Conservation (phyloP, 495 filamentous ascomycete species). For the Aspergillus ostianus region DNA sequence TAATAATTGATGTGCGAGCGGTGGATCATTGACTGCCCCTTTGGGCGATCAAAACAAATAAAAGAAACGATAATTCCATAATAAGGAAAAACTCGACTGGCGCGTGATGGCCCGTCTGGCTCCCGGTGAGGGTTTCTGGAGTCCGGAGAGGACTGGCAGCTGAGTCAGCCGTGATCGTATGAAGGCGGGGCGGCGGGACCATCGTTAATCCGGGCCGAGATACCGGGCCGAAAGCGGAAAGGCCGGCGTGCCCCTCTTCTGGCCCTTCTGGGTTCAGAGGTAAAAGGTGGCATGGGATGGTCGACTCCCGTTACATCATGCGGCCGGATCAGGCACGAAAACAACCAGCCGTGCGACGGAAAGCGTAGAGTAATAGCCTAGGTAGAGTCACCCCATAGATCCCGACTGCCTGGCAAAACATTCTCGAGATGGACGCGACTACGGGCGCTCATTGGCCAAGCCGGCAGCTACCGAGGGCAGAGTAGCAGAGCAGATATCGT, state of each 20-base stretch:
- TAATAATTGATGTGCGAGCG: neutral
- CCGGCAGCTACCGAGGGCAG: conserved; percentile 37
- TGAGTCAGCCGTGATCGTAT: neutral
- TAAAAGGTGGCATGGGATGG: neutral
- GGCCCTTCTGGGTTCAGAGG: too few relatives aligned
- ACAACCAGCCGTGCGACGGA: neutral
- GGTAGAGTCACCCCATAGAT: conserved; percentile 17
- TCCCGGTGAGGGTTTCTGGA: conserved; percentile 22
- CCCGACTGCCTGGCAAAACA: conserved; percentile 31
- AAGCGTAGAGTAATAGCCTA: conserved; percentile 18
- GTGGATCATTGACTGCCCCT: neutral
- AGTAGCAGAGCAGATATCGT: conserved; percentile 36
- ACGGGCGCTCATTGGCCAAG: conserved; percentile 33
- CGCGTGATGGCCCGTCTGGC: conserved; percentile 20
- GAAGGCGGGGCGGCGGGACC: conserved; percentile 13
- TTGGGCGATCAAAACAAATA: neutral
- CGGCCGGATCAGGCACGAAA: neutral
- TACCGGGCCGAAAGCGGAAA: conserved; percentile 17
- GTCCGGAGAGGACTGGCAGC: neutral
- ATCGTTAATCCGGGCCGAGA: conserved; percentile 16
- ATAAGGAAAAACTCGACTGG: conserved; percentile 16
- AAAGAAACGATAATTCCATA: conserved; percentile 7
- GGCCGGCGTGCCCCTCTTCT: conserved; percentile 15
- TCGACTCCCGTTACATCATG: conserved; percentile 4
- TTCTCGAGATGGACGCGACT: conserved; percentile 33